phyloP scores from a whole-genome alignment of 139 green algal species.

The Picochlorum sp. region DNA sequence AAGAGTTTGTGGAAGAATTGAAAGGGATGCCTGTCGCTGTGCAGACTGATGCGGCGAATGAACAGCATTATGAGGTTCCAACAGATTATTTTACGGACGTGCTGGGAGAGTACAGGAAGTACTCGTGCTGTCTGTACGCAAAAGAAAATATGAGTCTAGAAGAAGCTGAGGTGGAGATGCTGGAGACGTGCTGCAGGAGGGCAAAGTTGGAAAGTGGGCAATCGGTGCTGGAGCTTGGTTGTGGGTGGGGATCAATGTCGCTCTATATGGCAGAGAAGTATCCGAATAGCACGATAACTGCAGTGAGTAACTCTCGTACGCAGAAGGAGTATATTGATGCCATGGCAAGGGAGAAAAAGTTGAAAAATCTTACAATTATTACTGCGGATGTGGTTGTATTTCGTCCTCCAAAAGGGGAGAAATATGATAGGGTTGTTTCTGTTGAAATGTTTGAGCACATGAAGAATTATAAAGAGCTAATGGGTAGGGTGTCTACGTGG shows the following conservation, averaged over 20 bases:
- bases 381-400: slow-evolving; percentile 71
- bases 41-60: slow-evolving; percentile 76
- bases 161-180: slow-evolving; percentile 86
- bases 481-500: slow-evolving; percentile 60
- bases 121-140: slow-evolving; percentile 81
- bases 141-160: slow-evolving; percentile 37
- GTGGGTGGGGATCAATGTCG: slow-evolving; percentile 86
- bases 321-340: slow-evolving; percentile 70
- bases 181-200: slow-evolving; percentile 69
- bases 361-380: slow-evolving; percentile 79
- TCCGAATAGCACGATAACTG: slow-evolving; percentile 50
- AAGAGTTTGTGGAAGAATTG: slow-evolving; percentile 63
- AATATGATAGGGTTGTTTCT: slow-evolving; percentile 80
- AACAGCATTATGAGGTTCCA: slow-evolving; percentile 90
- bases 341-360: slow-evolving; percentile 34
- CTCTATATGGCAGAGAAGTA: slow-evolving; percentile 73
- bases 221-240: slow-evolving; percentile 88
- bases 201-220: slow-evolving; percentile 69
- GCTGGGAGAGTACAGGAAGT: slow-evolving; percentile 83
- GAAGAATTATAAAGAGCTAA: slow-evolving; percentile 63
- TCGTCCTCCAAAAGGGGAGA: slow-evolving; percentile 8
- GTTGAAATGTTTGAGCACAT: slow-evolving; percentile 95
- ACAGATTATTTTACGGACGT: slow-evolving; percentile 86
- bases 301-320: slow-evolving; percentile 76
- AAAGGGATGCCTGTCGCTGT: slow-evolving; percentile 69